Evolutionary conservation across 441 rosid species (phyloP), one percentile per base, ranked within the genome.

Genomic region (Capsella rubella): DNA sequence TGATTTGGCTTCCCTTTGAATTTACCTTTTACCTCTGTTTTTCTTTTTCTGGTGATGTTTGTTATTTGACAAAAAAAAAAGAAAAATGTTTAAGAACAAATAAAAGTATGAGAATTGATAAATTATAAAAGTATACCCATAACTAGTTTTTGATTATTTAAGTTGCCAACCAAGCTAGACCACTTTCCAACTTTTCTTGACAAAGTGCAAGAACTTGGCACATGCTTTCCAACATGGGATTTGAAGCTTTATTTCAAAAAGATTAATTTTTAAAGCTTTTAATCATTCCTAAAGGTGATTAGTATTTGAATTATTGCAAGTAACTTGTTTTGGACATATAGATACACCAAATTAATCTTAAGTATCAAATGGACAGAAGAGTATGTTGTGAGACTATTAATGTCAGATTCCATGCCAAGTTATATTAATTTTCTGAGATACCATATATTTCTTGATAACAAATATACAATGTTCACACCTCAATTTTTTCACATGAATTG

Each of bases 161-260:
- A 70, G 62, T 43, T 55, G 71, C 72, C 80, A 64, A 70, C 72
- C 71, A 70, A 70, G 53, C 67, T 42, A 70, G 42, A 64, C 67
- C 62, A 70, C 76, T 76, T 70, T 70, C 76, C 72, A 76, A 64
- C 79, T 75, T 61, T 60, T 28, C 51, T 51, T 67, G 61, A 35
- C 63, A 59, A 54, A 67, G 57, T 52, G 62, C 42, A 60, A 8
- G 47, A 43, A 74, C 69, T 62, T 63, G 15, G 70, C 75, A 76
- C 75, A 70, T 69, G 79, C 71, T 62, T 69, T 76, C 75, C 75
- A 69, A 69, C 79, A 69, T 56, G 79, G 75, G 45, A 58, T 31
- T 47, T 47, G 66, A 28, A 56, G 18, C 75, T 76, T 69, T 69
- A 70, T 76, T 69, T 70, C 53, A 54, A 63, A 75, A 63, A 76